Conservation (phyloP, 1,284 basidiomycete genomes). For the Meira nashicola region DNA sequence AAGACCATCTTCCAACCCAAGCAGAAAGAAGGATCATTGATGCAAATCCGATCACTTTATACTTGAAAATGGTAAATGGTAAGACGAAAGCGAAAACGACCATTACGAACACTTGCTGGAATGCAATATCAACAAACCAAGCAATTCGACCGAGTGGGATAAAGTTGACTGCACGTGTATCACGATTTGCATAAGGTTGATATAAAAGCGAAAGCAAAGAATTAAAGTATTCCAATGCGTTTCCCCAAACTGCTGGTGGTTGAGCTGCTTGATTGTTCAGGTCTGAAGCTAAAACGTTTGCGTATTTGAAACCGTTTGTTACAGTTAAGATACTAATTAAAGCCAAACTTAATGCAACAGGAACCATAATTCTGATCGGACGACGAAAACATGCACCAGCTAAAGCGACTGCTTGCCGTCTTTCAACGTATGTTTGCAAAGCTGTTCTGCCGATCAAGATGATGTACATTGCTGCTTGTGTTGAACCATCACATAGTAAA, state of each 20-base stretch:
- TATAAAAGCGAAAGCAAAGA: conserved; percentile 31
- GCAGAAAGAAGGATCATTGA: conserved; percentile 28
- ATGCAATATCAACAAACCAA: conserved; percentile 36
- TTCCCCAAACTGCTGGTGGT: conserved; percentile 22
- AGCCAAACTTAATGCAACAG: conserved; percentile 28
- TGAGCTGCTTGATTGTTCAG: conserved; percentile 25
- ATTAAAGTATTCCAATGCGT: conserved; percentile 34
- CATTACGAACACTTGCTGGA: conserved; percentile 37
- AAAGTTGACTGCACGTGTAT: conserved; percentile 22
- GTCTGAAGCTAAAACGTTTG: conserved; percentile 12
- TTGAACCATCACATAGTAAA: conserved; percentile 31
- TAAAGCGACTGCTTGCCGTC: conserved; percentile 21
- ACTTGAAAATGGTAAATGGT: conserved; percentile 28
- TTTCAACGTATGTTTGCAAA: conserved; percentile 35
- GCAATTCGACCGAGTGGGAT: conserved; percentile 26
- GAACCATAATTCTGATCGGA: conserved; percentile 31
- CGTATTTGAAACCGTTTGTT: conserved; percentile 28
- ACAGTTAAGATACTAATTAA: conserved; percentile 24
- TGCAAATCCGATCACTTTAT: conserved; percentile 30
- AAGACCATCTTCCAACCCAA: conserved; percentile 37
- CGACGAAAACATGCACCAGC: conserved; percentile 36
- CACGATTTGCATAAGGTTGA: conserved; percentile 19
- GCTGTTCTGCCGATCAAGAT: conserved; percentile 27
- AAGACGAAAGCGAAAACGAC: conserved; percentile 30
- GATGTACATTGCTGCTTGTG: conserved; percentile 34